Evolutionary conservation across 345 rosid species (phyloP), one percentile per base, ranked within the genome.

Genomic region (Noccaea caerulescens): DNA sequence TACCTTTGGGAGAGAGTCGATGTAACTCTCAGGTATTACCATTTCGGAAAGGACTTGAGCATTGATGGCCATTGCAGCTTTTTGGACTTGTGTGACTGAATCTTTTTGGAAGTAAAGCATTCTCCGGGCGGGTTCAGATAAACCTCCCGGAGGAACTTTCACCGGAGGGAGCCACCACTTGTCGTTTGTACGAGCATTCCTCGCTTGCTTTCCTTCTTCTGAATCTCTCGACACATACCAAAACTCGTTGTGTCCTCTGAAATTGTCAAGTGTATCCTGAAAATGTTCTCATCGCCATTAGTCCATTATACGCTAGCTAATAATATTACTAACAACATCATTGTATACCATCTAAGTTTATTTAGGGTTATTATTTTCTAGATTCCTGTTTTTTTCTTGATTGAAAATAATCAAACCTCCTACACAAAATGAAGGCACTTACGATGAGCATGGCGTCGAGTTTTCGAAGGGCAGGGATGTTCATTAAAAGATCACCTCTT

Each of bases 41-140:
- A 94, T 94, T 82, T 91, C 99, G 3, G 98, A 85, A n/a, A 94
- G 76, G 27, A 94, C 96, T 73, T 81, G 90, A 54, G 99, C 98
- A 72, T 94, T 94, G 16, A 91, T 94, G 5, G 98, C 93, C 93
- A 94, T 88, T 58, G 99, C 97, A 59, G 97, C 96, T 76, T 91
- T 94, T 13, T 89, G 90, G 2, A 91, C 98, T 49, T 94, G 99
- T 71, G 87, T 94, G n/a, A 94, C 95, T n/a, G 93, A 82, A 49
- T 94, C 99, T 75, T 94, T 94, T 69, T 94, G 98, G 57, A 63
- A 76, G 46, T 84, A 87, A 71, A 91, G 64, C 89, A 88, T 85
- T 81, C 81, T 88, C 58, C 89, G 62, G 0, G 89, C 81, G 5
- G 53, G 23, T 6, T 87, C 93, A 1, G 99, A 87, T 42, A 94